A percentile compares a stretch with the other conserved stretches of the same genome.
These are phyloP conservation scores for Chrysoporthe austroafricana DNA, from an alignment of 2,329 filamentous ascomycete genomes.

Conservation along the genomic window DNA sequence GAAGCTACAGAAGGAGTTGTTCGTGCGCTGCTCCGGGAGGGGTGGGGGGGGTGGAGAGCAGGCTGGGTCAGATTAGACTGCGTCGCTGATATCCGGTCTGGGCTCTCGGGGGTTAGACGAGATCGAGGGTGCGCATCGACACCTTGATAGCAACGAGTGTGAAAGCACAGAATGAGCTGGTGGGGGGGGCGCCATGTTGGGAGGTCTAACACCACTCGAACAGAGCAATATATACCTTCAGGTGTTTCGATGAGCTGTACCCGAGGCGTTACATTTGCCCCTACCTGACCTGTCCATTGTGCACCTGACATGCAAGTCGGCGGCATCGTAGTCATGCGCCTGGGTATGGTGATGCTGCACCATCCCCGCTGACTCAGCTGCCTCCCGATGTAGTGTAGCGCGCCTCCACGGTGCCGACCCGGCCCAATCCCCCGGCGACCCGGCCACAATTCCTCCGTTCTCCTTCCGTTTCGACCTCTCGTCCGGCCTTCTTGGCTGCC, in stretches of 20 bases:
- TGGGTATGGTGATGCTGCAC: too few relatives aligned
- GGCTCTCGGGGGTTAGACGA: not conserved
- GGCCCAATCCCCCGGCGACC: too few relatives aligned
- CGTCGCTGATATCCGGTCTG: not conserved
- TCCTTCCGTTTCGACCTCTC: too few relatives aligned
- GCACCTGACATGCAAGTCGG: not conserved
- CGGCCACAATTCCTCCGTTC: too few relatives aligned
- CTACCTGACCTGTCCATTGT: not conserved
- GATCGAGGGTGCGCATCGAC: not conserved
- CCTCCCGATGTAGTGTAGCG: too few relatives aligned
- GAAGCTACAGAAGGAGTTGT: not conserved
- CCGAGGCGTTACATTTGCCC: not conserved
- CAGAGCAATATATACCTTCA: not conserved
- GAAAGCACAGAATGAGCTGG: not conserved
- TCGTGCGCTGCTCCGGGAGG: not conserved
- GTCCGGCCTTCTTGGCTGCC: too few relatives aligned
- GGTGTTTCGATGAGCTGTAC: not conserved
- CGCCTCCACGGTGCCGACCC: too few relatives aligned
- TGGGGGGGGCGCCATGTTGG: not conserved
- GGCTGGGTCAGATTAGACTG: not conserved
- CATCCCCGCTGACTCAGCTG: too few relatives aligned
- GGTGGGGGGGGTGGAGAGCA: not conserved
- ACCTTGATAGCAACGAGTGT: not conserved
- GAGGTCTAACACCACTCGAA: not conserved
- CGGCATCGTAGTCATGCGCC: too few relatives aligned